Base-by-base conservation (phyloP, 306 rosid species). In the Ceratonia siliqua region DNA sequence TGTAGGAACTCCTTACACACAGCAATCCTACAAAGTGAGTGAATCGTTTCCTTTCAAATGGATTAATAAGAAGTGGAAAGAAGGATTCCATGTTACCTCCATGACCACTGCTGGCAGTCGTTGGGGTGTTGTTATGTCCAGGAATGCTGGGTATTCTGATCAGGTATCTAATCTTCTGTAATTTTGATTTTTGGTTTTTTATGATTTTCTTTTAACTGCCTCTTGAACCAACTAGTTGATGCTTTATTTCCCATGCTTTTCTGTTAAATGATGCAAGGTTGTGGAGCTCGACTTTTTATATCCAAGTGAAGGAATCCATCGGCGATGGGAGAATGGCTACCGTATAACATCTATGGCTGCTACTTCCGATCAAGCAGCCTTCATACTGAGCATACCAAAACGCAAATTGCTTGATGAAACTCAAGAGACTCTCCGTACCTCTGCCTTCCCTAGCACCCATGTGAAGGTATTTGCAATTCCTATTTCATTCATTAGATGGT, bases 71-170 rank as follows among this genome's bases (percentile, higher is more conserved):
- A 92, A 92, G 80, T 92, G 97, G 97, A 92, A 92, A 76, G 96
- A 92, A 92, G 98, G 98, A 62, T 92, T 92, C 85, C 98, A 90
- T 62, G 98, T 92, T 50, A 92, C 96, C 53, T 92, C 98, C 82
- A 92, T 92, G 98, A 88, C 98, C 32, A 92, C 98, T 7, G 98
- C 98, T 55, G 96, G 94, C 80, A 87, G 75, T 80, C 98, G 98
- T 67, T 92, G 98, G 98, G 98, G 96, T 30, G 96, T 92, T 58
- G 98, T 92, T 11, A 92, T 92, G 98, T 92, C 98, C 81, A 83
- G 96, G 82, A 92, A 92, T 85, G 94, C 98, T 53, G 98, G 98
- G 62, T 92, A 62, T 78, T 90, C 98, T 67, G 98, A 92, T 79
- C 98, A 92, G 94, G 98, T 92, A 76, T 54, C 53, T 57, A 62